These are phyloP conservation scores for Pestalotiopsis sp. DNA, from an alignment of 2,329 filamentous ascomycete species.

Conservation along the genomic window DNA sequence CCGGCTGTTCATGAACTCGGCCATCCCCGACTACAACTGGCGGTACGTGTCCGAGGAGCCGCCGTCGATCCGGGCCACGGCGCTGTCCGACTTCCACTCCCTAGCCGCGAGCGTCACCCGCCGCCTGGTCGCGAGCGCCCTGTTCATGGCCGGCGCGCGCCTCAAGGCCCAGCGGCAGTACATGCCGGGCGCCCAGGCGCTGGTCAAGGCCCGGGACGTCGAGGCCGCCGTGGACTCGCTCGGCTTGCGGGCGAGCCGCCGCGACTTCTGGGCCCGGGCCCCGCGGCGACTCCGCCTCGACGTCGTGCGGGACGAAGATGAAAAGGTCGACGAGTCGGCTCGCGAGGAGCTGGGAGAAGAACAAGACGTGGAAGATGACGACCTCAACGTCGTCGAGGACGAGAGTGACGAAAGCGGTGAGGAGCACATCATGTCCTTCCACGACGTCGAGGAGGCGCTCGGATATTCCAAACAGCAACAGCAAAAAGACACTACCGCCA, in stretches of 20 bases:
- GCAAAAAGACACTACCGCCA: background rate
- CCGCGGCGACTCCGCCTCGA: slow-evolving; percentile 50
- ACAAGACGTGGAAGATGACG: background rate
- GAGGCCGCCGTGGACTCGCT: slow-evolving; percentile 49
- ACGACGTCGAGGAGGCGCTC: slow-evolving; percentile 44
- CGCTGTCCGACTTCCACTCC: slow-evolving; percentile 74
- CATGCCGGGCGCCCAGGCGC: slow-evolving; percentile 21
- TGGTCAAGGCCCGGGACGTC: slow-evolving; percentile 47
- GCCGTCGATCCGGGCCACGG: slow-evolving; percentile 73
- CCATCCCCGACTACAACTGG: slow-evolving; percentile 67
- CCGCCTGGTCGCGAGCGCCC: slow-evolving; percentile 66
- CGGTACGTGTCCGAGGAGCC: slow-evolving; percentile 55
- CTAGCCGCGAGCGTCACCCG: slow-evolving; percentile 68
- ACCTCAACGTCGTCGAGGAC: background rate
- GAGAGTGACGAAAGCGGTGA: slow-evolving; percentile 19
- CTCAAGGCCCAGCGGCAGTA: slow-evolving; percentile 50
- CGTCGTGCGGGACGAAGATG: slow-evolving; percentile 32
- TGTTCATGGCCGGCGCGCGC: slow-evolving; percentile 72
- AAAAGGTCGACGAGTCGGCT: background rate
- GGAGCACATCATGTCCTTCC: slow-evolving; percentile 37
- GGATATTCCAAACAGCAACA: slow-evolving; percentile 16
- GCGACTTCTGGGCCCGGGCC: slow-evolving; percentile 46
- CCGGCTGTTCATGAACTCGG: slow-evolving; percentile 74
- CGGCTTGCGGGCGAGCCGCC: slow-evolving; percentile 35
- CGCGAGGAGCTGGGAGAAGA: background rate